A percentile compares a stretch with the other conserved stretches of the same genome.
Conservation (phyloP, 2,329 filamentous ascomycete genomes). For the Ophiostoma novo-ulmi region DNA sequence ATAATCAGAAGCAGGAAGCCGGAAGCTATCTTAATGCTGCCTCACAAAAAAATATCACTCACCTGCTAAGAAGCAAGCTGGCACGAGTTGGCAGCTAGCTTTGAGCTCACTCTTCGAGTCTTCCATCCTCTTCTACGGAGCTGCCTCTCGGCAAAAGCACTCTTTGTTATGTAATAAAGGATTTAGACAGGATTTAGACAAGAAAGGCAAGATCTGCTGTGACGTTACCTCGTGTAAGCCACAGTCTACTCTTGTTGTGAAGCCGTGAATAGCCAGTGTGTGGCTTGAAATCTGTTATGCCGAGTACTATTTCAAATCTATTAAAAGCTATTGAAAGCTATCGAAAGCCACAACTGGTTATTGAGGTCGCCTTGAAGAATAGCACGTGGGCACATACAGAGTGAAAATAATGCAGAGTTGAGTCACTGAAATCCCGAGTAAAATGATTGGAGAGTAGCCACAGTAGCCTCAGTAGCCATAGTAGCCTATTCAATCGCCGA, state of each 20-base stretch:
- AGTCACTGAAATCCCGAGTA: too few relatives aligned
- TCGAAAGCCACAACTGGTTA: too few relatives aligned
- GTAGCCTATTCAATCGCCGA: background rate
- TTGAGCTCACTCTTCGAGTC: background rate
- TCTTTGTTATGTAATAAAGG: conserved; percentile 2
- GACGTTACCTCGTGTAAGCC: background rate
- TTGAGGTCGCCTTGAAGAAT: too few relatives aligned
- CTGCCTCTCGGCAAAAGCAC: background rate
- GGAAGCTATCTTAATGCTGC: background rate
- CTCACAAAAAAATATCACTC: background rate
- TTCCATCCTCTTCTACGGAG: background rate
- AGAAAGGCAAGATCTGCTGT: background rate
- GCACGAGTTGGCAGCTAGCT: conserved; percentile 11
- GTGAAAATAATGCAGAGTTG: too few relatives aligned
- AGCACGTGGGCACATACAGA: too few relatives aligned
- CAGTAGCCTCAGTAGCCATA: too few relatives aligned
- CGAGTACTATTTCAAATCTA: too few relatives aligned
- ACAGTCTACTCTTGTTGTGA: background rate
- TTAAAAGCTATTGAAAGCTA: too few relatives aligned
- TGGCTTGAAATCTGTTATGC: background rate
- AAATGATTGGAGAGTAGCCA: too few relatives aligned
- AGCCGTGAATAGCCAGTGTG: background rate
- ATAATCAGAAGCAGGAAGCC: background rate
- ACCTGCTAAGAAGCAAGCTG: background rate
- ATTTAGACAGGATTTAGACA: background rate